Conservation (phyloP, 2,329 filamentous ascomycete species). For the Ophiocordyceps camponoti-saundersi region DNA sequence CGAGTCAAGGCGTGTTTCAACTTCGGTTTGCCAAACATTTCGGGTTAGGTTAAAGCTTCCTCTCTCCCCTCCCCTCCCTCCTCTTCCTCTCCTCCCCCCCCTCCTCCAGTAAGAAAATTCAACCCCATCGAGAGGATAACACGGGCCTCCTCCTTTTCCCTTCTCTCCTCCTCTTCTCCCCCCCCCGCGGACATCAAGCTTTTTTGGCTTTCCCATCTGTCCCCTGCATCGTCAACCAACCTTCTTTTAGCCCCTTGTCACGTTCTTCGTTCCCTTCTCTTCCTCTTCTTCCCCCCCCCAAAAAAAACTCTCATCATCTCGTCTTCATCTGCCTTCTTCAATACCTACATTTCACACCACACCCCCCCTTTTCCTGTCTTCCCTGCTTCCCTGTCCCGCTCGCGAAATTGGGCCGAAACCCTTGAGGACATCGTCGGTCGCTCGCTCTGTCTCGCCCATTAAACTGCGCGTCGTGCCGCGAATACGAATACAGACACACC, state of each 20-base stretch:
- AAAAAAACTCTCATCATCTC: background rate
- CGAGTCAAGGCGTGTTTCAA: background rate
- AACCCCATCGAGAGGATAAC: background rate
- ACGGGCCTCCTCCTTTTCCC: background rate
- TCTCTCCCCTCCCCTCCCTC: background rate
- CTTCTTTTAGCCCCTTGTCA: background rate
- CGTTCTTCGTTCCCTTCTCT: background rate
- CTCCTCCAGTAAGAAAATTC: background rate
- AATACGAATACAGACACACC: background rate
- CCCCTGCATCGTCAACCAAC: background rate
- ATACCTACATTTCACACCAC: background rate
- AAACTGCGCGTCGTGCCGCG: background rate
- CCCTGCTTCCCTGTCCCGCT: background rate
- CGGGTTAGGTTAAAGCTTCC: background rate
- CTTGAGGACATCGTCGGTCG: background rate
- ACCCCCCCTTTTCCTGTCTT: background rate
- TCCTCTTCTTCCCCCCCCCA: too few species aligned
- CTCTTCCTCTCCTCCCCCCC: background rate
- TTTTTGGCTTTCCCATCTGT: background rate
- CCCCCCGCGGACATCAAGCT: background rate
- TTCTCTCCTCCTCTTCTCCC: too few species aligned
- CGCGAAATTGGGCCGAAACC: background rate
- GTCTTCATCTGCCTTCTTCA: background rate
- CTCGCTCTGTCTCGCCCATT: background rate
- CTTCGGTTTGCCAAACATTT: background rate